These are phyloP conservation scores for Alternaria panax DNA, from an alignment of 2,329 filamentous ascomycete genomes.

Conservation along the genomic window DNA sequence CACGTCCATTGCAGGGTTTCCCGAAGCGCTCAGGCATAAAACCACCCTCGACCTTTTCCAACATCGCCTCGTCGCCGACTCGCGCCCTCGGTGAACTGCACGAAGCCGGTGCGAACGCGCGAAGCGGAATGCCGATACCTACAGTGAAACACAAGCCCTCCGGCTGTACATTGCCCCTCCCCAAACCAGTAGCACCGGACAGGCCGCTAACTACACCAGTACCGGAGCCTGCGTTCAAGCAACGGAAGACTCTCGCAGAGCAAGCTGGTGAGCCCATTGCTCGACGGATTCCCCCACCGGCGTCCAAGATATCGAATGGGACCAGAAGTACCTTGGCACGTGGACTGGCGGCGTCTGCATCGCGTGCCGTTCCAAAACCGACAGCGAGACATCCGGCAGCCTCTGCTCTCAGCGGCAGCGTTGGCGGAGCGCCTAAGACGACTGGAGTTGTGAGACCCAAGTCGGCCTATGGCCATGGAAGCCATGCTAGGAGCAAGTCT, in stretches of 20 bases:
- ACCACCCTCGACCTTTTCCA: conserved; percentile 36
- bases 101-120: conserved; percentile 62
- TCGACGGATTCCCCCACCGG: conserved; percentile 53
- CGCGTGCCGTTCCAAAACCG: conserved; percentile 53
- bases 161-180: conserved; percentile 50
- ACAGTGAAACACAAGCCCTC: conserved; percentile 62
- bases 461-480: conserved; percentile 54
- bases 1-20: conserved; percentile 26
- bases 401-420: conserved; percentile 60
- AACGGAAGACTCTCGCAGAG: conserved; percentile 59
- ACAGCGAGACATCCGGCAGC: conserved; percentile 55
- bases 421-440: conserved; percentile 62
- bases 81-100: conserved; percentile 59
- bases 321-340: conserved; percentile 59
- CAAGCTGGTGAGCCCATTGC: conserved; percentile 57
- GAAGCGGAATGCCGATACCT: conserved; percentile 58
- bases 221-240: conserved; percentile 57
- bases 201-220: conserved; percentile 44
- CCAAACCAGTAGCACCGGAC: conserved; percentile 12
- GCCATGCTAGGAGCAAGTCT: conserved; percentile 57
- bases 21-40: conserved; percentile 43
- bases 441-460: conserved; percentile 53
- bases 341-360: conserved; percentile 45
- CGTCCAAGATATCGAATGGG: conserved; percentile 48
- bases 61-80: conserved; percentile 32